Conservation (phyloP, 306 rosid species). For the Dalbergia cultrata region DNA sequence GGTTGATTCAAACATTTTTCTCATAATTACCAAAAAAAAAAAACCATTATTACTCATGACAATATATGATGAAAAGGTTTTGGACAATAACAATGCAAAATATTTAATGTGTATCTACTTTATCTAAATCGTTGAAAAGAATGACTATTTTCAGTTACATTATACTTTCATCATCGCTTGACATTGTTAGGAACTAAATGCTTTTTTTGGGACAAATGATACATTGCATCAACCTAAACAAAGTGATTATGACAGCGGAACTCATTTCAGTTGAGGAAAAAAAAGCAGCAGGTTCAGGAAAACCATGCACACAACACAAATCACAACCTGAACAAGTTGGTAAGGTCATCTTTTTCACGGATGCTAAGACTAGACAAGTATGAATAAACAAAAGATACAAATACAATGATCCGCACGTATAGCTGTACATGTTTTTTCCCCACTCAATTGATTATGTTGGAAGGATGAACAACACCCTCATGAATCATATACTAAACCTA, state of each 20-base stretch:
- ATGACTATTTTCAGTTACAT: too few species aligned
- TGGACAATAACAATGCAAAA: too few species aligned
- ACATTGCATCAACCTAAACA: neutral
- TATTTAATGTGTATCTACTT: too few species aligned
- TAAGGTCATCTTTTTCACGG: conserved; percentile 35
- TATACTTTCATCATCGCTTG: too few species aligned
- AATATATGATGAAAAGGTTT: too few species aligned
- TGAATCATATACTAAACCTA: conserved; percentile 66
- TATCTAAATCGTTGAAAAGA: too few species aligned
- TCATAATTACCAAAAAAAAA: too few species aligned
- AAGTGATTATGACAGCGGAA: neutral
- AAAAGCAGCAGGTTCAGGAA: conserved; percentile 33
- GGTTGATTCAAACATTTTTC: too few species aligned
- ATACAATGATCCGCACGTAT: conserved; percentile 69
- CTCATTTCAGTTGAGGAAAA: conserved; percentile 9
- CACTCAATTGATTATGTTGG: conserved; percentile 49
- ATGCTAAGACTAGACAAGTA: conserved; percentile 50
- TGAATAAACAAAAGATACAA: conserved; percentile 49
- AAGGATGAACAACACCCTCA: conserved; percentile 56
- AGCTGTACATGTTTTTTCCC: conserved; percentile 74
- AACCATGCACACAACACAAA: conserved; percentile 22
- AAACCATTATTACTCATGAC: too few species aligned
- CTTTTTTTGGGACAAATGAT: neutral
- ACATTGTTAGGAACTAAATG: too few species aligned
- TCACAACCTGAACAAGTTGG: conserved; percentile 16